Conservation (phyloP, 805 yeast genomes). For the Candida tallmaniae region DNA sequence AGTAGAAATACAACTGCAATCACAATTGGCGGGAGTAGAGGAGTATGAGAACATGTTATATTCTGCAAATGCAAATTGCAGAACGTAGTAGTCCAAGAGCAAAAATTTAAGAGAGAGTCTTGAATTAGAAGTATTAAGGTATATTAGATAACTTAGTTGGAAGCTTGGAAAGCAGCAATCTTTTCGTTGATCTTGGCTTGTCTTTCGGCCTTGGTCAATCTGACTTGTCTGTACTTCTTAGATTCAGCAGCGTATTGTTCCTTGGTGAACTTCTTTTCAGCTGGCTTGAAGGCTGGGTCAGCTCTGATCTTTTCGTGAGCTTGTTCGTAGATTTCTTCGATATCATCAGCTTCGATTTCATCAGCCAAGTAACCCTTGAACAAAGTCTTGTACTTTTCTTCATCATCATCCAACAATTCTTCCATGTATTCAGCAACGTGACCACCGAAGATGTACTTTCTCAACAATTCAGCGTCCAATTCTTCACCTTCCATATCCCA, state of each 20-base stretch:
- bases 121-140: neutral
- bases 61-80: neutral
- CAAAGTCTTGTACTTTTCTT: slow-evolving; percentile 95
- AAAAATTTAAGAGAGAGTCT: neutral
- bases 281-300: slow-evolving; percentile 87
- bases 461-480: slow-evolving; percentile 92
- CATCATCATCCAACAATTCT: slow-evolving; percentile 99
- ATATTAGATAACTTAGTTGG: slow-evolving; percentile 26
- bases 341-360: slow-evolving; percentile 93
- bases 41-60: no score
- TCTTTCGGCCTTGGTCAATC: slow-evolving; percentile 91
- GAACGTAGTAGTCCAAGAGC: neutral
- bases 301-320: slow-evolving; percentile 97
- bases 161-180: slow-evolving; percentile 85
- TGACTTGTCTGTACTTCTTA: slow-evolving; percentile 83
- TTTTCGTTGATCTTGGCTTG: slow-evolving; percentile 83
- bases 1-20: no score
- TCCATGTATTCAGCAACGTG: slow-evolving; percentile 99
- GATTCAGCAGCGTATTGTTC: slow-evolving; percentile 97
- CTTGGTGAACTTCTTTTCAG: slow-evolving; percentile 92
- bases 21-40: neutral
- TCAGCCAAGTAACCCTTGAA: slow-evolving; percentile 96
- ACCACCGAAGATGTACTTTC: slow-evolving; percentile 99
- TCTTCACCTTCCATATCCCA: slow-evolving; percentile 99
- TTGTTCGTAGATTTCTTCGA: slow-evolving; percentile 91